These are phyloP conservation scores for Colletotrichum sp. DNA, from an alignment of 2,329 filamentous ascomycete species.

Conservation along the genomic window DNA sequence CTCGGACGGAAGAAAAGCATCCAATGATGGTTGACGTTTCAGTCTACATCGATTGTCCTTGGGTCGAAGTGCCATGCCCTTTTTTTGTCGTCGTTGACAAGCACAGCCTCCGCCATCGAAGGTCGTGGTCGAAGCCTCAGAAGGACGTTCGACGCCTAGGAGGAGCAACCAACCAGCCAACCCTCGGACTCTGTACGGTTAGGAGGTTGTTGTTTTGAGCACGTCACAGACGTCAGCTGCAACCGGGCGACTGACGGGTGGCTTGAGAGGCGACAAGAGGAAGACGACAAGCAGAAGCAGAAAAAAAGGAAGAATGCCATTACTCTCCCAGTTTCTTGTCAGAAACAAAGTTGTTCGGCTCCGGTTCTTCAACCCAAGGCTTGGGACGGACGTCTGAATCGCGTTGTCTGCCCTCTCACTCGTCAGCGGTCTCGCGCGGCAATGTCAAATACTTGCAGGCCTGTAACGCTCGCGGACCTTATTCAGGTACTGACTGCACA, in stretches of 20 bases:
- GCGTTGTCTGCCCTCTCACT: conserved; percentile 5
- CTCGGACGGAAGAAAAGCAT: conserved; percentile 14
- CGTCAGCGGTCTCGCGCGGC: conserved; percentile 7
- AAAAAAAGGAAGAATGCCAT: background rate
- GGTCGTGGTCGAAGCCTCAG: background rate
- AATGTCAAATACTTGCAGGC: conserved; percentile 3
- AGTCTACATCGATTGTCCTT: conserved; percentile 18
- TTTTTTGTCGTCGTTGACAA: conserved; percentile 5
- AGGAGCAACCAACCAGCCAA: background rate
- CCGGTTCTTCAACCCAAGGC: background rate
- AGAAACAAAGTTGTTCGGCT: background rate
- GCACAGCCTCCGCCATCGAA: conserved; percentile 10
- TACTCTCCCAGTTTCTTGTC: background rate
- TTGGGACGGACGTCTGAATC: conserved; percentile 16
- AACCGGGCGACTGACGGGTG: conserved; percentile 7
- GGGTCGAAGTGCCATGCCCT: background rate
- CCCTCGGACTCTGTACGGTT: background rate
- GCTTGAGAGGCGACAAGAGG: background rate
- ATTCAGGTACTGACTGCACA: conserved; percentile 10
- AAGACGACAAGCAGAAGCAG: background rate
- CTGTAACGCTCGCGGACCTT: conserved; percentile 16
- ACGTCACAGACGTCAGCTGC: conserved; percentile 16
- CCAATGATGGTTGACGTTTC: conserved; percentile 18
- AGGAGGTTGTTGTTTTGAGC: conserved; percentile 4
- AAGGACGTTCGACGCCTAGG: background rate